Evolutionary conservation across 495 filamentous ascomycete genomes (phyloP), one percentile per base, ranked within the genome.

Genomic region (Aspergillus sclerotiicarbonarius): DNA sequence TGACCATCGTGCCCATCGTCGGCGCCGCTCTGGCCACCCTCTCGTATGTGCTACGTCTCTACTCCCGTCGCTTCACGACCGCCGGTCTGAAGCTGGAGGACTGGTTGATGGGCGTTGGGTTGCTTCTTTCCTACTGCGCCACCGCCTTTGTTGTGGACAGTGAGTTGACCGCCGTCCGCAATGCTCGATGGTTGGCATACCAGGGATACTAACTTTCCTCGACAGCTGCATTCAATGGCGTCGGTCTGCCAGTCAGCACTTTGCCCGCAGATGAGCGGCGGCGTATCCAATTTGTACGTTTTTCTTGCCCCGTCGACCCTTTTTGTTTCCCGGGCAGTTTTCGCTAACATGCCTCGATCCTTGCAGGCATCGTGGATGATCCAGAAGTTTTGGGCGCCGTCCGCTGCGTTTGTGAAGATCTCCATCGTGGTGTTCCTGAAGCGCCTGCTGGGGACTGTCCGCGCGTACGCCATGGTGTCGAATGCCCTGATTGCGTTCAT

Each of bases 391-490:
- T 66, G 63, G 63, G 57, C 63, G 7, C 60, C 63, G 6, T 62
- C 66, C 12, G 62, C 67, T 31, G 69, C 66, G 51, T 56, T 72
- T 32, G 64, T 66, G 47, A 75, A 75, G 53, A 68, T 69, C 31
- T 72, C 69, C 13, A 72, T 75, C 41, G 57, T 75, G 18, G 49
- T 73, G 25, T 68, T 72, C 37, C 64, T 69, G 30, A 57, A 59
- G 19, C 62, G 65, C 16, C 48, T 69, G 8, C 57, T 69, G n/a
- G 59, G 61, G n/a, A 59, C 65, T 1, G 18, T 65, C 20, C 35
- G 47, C 30, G 30, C 49, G 2, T 62, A 59, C 31, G 30, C 44
- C 8, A 50, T 51, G 15, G 25, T 53, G 15, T 53, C 56, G 6
- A 47, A 53, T n/a, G 43, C 41, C 6, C 48, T 67, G 18, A 57